These are phyloP conservation scores for Mycena capillaripes DNA, from an alignment of 768 basidiomycete genomes.

Conservation along the genomic window DNA sequence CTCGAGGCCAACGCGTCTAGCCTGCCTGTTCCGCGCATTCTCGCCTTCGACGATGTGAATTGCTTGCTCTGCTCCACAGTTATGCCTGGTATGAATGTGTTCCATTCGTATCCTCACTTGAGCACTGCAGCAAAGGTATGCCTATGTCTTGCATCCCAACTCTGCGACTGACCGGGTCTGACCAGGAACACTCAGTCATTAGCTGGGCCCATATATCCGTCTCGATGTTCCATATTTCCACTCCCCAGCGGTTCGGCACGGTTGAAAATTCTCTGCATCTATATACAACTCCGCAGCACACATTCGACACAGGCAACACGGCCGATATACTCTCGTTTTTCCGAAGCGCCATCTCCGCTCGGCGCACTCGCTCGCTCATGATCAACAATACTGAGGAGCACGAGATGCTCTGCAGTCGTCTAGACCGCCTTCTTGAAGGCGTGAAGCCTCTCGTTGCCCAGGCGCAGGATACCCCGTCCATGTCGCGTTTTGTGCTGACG, in stretches of 20 bases:
- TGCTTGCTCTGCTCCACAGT: slow-evolving; percentile 7
- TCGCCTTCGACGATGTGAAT: slow-evolving; percentile 20
- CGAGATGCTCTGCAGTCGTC: background rate
- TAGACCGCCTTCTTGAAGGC: slow-evolving; percentile 13
- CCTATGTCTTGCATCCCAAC: background rate
- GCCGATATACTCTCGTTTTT: slow-evolving; percentile 8
- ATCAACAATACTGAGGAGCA: slow-evolving; percentile 6
- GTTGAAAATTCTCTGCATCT: background rate
- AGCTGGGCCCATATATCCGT: slow-evolving; percentile 19
- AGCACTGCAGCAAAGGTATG: background rate
- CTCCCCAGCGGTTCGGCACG: slow-evolving; percentile 8
- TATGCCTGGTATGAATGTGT: slow-evolving; percentile 4
- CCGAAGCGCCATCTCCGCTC: background rate
- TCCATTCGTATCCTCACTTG: slow-evolving; percentile 11
- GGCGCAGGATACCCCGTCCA: background rate
- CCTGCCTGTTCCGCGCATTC: slow-evolving; percentile 17
- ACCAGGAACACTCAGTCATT: slow-evolving; percentile 10
- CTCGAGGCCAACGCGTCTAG: slow-evolving; percentile 12
- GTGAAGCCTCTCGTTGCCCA: background rate
- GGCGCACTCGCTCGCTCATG: slow-evolving; percentile 6
- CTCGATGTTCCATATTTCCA: slow-evolving; percentile 11
- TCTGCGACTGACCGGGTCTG: background rate
- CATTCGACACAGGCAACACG: background rate
- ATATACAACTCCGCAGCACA: background rate
- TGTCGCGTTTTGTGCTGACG: slow-evolving; percentile 15